Base-by-base conservation (phyloP, 129 eudicot species). In the Calendula officinalis region DNA sequence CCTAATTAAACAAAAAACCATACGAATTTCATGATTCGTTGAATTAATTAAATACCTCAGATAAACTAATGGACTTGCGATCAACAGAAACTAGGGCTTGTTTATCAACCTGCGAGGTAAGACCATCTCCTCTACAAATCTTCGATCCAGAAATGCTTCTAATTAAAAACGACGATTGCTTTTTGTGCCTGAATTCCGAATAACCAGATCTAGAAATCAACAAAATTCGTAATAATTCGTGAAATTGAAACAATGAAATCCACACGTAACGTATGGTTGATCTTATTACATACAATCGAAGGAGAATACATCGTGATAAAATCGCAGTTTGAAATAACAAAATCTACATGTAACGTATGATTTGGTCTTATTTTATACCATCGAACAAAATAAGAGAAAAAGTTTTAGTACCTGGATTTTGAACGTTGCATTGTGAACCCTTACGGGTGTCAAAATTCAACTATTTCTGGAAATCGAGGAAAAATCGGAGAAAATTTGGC, bases 41-140 rank as follows among this genome's bases (percentile, higher is more conserved):
- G 30, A 22, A 22, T 22, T 22, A 22, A 22, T 22, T 22, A 22
- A 22, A 44, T 78, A 87, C 96, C 96, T 84, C 61, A 7, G 88
- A 78, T 49, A 72, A 72, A 66, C 75, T 69, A 30, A 67, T 45
- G 6, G 77, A 63, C 62, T 69, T 71, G 77, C 82, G 70, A 54
- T 67, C 79, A 70, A 67, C 54, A 27, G 82, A 55, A 32, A 81
- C 76, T 50, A 84, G 74, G 60, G 91, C 88, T 15, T 72, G 63
- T 64, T 70, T 56, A 47, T 84, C 84, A 52, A 81, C 70, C 40
- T 85, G 92, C 16, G 85, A 62, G 6, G 51, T 72, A 50, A 84
- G 57, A 8, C 64, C 80, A 70, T 81, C 95, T 12, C 95, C 91
- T 75, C 88, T 78, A 45, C 91, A 84, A 59, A 84, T 35, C 75